phyloP scores from a whole-genome alignment of 345 rosid genomes.

The Brassica napus region Da-Ae NC_063439.1:2918501-2919000 shows the following conservation, averaged over 20 bases:
- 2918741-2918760: constrained; percentile 22
- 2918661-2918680: constrained; percentile 13
- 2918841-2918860: constrained; percentile 2
- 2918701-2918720: constrained; percentile 16
- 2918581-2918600: neutral
- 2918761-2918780: neutral
- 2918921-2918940: constrained; percentile 92
- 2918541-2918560: neutral
- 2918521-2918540: constrained; percentile 5
- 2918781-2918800: constrained; percentile 12
- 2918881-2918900: constrained; percentile 91
- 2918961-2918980: constrained; percentile 63
- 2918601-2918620: neutral
- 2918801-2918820: constrained; percentile 5
- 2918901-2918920: constrained; percentile 90
- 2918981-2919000: constrained; percentile 57
- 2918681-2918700: constrained; percentile 4
- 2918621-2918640: constrained; percentile 10
- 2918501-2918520: neutral
- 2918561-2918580: neutral
- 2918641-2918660: constrained; percentile 11
- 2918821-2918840: constrained; percentile 4
- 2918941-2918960: constrained; percentile 86
- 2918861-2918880: neutral
- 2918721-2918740: neutral